These are phyloP conservation scores for Camellia lanceoleosa DNA, from an alignment of 148 eudicot species.

Conservation along the genomic window DNA sequence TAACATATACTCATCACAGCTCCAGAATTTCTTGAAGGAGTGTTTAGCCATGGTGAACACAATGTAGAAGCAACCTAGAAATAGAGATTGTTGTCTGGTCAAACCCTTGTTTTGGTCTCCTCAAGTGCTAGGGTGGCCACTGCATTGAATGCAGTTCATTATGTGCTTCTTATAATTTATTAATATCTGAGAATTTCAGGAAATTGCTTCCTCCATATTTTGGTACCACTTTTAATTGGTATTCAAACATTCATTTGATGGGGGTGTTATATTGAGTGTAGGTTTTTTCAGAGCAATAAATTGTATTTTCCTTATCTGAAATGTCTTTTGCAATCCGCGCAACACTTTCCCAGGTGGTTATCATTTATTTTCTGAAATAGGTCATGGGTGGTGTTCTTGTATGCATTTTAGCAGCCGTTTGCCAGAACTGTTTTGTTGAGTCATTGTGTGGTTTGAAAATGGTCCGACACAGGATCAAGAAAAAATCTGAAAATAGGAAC, in stretches of 20 bases:
- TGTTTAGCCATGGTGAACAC: conserved; percentile 28
- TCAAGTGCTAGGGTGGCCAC: background rate
- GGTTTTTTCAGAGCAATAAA: no score
- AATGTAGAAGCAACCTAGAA: conserved; percentile 1
- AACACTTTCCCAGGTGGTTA: no score
- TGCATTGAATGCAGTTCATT: background rate
- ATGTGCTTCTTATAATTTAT: background rate
- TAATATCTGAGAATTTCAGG: background rate
- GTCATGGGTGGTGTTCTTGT: no score
- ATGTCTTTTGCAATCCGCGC: no score
- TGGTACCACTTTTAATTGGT: background rate
- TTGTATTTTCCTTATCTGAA: no score
- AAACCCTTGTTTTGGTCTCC: conserved; percentile 1
- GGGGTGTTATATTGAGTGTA: no score
- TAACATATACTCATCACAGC: conserved; percentile 48
- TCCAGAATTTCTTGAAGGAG: conserved; percentile 52
- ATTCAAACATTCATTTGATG: background rate
- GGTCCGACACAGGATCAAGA: no score
- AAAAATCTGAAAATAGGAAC: no score
- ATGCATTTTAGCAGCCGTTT: no score
- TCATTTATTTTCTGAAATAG: no score
- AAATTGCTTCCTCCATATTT: background rate
- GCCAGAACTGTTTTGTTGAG: no score
- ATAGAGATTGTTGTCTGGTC: background rate
- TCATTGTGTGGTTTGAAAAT: no score